Base-by-base conservation (phyloP, 1,284 basidiomycete species). In the Cryptococcus wingfieldii region DNA sequence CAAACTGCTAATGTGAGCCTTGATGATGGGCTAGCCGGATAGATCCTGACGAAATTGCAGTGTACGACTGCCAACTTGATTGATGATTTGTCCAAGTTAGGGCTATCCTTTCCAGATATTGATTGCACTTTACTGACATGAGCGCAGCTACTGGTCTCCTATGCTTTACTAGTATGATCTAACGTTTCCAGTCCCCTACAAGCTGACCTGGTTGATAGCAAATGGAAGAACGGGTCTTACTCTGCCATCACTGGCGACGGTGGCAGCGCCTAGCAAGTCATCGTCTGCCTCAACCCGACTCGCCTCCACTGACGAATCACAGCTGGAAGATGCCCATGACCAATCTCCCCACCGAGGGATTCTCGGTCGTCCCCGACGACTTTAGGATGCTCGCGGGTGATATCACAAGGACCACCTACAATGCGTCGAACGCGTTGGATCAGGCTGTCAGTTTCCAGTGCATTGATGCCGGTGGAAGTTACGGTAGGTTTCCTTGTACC, bases 331-430 rank as follows among this genome's bases (percentile, higher is more conserved):
- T 51, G 38, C 56, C 56, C 18, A n/a, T 54, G 10, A 55, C 50
- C 38, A 58, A 58, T 25, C 61, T 53, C 51, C 50, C 51, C 12
- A 45, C 43, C n/a, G 61, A 66, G 2, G 28, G 45, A 50, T 45
- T 47, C 3, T 61, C 57, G 2, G 67, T 67, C 3, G 70, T 71
- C 28, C 74, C 71, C 4, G 54, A 65, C 18, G 72, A 72, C 8
- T 62, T 77, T 46, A 56, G 71, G 34, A 71, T 77, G 70, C 41
- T 77, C 10, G 75, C 69, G 0, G 77, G 77, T 1, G 69, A 70
- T 43, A 61, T 69, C 18, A 70, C 38, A 23, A 50, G 61, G 31
- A 54, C 61, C 28, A 48, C 51, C 38, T 64, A 50, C 38, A 59
- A 67, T 39, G 28, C 31, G 4, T 47, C 38, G 2, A 51, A 53